Evolutionary conservation across 1,284 basidiomycete genomes (phyloP), one percentile per base, ranked within the genome.

Genomic region (Marasmius tenuissimus): DNA sequence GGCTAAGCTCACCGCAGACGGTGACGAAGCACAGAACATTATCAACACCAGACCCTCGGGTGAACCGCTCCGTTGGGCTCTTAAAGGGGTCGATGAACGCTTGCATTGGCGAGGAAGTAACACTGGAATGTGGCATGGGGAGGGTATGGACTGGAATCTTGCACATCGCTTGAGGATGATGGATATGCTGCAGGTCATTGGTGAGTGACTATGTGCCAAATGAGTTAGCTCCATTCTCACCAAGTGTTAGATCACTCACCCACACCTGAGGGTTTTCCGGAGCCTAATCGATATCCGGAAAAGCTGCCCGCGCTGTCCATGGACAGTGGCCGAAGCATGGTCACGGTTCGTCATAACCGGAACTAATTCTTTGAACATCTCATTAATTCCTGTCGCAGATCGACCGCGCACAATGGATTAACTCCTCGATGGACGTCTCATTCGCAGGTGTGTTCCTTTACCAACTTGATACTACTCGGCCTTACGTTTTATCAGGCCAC

Each of bases 81-180:
- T 49, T 27, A 49, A 49, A 20, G 10, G 48, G 11, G 18, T 73
- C 5, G 81, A 88, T 61, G 80, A 85, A 42, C 70, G 83, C 34
- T 67, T 91, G 34, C 71, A 82, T 18, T 91, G 89, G 89, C 77
- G 89, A 20, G 89, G 89, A 4, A 83, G 80, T 55, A 87, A 83
- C 56, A 90, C 89, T 0, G 89, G 88, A 1, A 87, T 89, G 49
- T 75, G 73, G 58, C 78, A 79, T 54, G 70, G 70, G 6, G 66
- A 72, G 1, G 63, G 61, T 0, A 65, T 71, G 12, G 69, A 70
- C 12, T 85, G 82, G 83, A 69, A 69, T 61, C 62, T 77, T 34
- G 73, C 71, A 1, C 83, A 85, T 63, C 72, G 61, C 63, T 68
- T 52, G 50, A 72, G 65, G 55, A 69, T 67, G 57, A 70, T 65